Evolutionary conservation across 2,329 filamentous ascomycete species (phyloP).

Genomic region (Colletotrichum graminicola): DNA sequence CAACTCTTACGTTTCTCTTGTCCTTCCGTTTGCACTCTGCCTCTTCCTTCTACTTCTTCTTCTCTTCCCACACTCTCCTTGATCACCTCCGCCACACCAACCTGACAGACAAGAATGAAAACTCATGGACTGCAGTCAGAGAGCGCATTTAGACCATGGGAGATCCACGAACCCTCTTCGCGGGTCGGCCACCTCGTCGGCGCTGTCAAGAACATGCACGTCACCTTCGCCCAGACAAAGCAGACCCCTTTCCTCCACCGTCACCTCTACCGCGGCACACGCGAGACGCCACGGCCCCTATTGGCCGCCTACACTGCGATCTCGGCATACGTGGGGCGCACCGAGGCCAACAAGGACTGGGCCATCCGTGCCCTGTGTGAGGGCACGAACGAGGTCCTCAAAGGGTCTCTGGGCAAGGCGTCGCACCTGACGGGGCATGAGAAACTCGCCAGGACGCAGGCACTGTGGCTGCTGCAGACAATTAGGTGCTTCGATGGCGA

Average conservation of each 20-base stretch:
- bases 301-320: conserved; percentile 56
- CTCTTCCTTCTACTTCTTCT: background rate
- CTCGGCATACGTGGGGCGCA: conserved; percentile 54
- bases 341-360: conserved; percentile 54
- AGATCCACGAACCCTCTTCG: conserved; percentile 53
- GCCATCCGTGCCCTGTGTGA: conserved; percentile 56
- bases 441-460: conserved; percentile 59
- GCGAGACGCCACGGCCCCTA: conserved; percentile 54
- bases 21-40: background rate
- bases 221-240: conserved; percentile 52
- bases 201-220: conserved; percentile 50
- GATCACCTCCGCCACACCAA: background rate
- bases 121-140: conserved; percentile 20
- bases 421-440: conserved; percentile 49
- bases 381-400: conserved; percentile 52
- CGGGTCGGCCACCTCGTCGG: conserved; percentile 53
- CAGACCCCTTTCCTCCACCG: conserved; percentile 58
- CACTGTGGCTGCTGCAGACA: conserved; percentile 55
- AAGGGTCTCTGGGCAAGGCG: conserved; percentile 12
- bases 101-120: background rate
- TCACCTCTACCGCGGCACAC: conserved; percentile 54
- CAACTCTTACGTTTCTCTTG: background rate
- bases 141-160: conserved; percentile 39
- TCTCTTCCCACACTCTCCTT: background rate
- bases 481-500: conserved; percentile 61